phyloP scores from a whole-genome alignment of 2,329 filamentous ascomycete genomes.

The Moelleriella libera region DNA sequence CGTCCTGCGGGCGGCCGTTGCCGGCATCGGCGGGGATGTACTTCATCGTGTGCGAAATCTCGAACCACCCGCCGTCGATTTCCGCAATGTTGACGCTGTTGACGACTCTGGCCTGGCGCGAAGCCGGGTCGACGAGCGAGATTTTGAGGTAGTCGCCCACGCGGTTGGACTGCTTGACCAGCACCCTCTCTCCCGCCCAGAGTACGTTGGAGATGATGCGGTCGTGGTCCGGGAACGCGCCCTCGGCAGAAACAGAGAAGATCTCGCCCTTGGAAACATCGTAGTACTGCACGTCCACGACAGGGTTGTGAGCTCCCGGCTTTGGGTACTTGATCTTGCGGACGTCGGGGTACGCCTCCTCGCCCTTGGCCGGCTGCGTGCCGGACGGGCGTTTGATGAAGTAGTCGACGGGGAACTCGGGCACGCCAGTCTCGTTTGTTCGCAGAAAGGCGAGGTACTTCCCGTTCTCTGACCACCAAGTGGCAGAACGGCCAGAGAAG shows the following conservation, averaged over 20 bases:
- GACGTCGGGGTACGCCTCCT: constrained; percentile 84
- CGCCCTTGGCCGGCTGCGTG: constrained; percentile 44
- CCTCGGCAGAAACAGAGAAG: constrained; percentile 65
- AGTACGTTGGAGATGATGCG: constrained; percentile 85
- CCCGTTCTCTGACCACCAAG: constrained; percentile 91
- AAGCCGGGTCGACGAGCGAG: constrained; percentile 65
- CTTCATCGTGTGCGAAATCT: constrained; percentile 73
- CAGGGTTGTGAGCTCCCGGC: constrained; percentile 82
- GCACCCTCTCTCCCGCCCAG: constrained; percentile 74
- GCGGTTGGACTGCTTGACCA: constrained; percentile 86
- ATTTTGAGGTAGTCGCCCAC: constrained; percentile 87
- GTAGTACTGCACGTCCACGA: constrained; percentile 79
- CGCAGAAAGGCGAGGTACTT: constrained; percentile 82
- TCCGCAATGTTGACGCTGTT: constrained; percentile 65
- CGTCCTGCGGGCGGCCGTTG: constrained; percentile 66
- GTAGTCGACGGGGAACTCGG: constrained; percentile 86
- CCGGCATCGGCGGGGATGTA: constrained; percentile 74
- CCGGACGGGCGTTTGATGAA: constrained; percentile 81
- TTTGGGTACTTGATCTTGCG: constrained; percentile 95
- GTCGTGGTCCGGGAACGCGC: constrained; percentile 67
- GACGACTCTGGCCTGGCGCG: constrained; percentile 63
- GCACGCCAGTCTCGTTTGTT: constrained; percentile 85
- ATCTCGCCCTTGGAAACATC: constrained; percentile 64
- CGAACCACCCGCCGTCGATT: constrained; percentile 95
- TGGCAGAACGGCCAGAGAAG: constrained; percentile 63